Conservation (phyloP, 1,284 basidiomycete species). For the Agaricales sp. region DNA sequence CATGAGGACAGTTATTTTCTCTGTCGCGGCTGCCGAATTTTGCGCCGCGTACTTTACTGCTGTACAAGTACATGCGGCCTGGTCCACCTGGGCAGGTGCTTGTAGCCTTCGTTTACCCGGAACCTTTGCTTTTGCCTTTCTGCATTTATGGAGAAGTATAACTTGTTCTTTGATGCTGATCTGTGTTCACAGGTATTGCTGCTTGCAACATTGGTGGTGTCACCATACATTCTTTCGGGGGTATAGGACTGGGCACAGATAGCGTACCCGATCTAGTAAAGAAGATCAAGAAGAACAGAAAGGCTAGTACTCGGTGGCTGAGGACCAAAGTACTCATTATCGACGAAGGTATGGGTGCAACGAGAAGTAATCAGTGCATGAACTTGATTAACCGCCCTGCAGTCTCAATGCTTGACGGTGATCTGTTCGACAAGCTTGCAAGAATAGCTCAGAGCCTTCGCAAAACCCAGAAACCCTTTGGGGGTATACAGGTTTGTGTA, state of each 20-base stretch:
- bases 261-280: slow-evolving; percentile 47
- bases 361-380: slow-evolving; percentile 6
- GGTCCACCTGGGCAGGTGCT: too few species aligned
- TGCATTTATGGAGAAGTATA: neutral
- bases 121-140: too few species aligned
- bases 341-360: slow-evolving; percentile 75
- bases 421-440: slow-evolving; percentile 82
- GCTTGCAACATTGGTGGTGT: slow-evolving; percentile 91
- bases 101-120: too few species aligned
- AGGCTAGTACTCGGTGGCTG: slow-evolving; percentile 60
- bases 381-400: slow-evolving; percentile 1
- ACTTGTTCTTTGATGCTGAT: neutral
- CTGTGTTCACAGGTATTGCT: slow-evolving; percentile 72
- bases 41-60: too few species aligned
- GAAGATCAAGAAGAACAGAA: slow-evolving; percentile 67
- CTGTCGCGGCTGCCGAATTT: too few species aligned
- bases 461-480: slow-evolving; percentile 67
- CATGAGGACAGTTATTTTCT: neutral
- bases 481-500: slow-evolving; percentile 79
- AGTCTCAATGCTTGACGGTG: slow-evolving; percentile 98
- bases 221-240: slow-evolving; percentile 89
- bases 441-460: slow-evolving; percentile 52
- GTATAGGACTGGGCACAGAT: slow-evolving; percentile 80
- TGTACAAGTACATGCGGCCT: too few species aligned
- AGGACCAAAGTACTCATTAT: slow-evolving; percentile 80